Conservation (phyloP, 2,329 filamentous ascomycete species). For the Aspergillus terreus region DNA sequence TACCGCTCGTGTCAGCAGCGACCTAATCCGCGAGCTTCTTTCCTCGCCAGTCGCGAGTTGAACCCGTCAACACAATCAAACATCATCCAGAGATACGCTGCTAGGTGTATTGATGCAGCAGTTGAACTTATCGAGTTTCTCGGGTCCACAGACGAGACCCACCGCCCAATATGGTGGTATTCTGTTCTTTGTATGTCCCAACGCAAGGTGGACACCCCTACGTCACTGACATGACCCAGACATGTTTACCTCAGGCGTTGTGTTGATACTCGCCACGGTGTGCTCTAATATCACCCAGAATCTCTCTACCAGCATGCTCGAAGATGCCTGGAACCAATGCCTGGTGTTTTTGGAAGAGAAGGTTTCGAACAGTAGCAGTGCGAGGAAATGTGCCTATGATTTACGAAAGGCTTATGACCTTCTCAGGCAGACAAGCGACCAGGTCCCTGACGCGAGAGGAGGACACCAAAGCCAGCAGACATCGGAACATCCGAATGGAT, state of each 20-base stretch:
- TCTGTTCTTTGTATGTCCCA: neutral
- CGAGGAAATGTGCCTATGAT: neutral
- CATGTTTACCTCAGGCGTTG: neutral
- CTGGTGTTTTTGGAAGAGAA: neutral
- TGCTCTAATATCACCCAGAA: neutral
- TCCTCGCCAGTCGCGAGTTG: neutral
- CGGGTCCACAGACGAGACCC: neutral
- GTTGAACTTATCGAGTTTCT: neutral
- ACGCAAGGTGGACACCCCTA: neutral
- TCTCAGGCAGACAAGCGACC: neutral
- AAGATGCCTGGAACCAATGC: neutral
- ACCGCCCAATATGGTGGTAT: neutral
- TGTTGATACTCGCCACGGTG: neutral
- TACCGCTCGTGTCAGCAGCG: neutral
- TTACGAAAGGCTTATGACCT: neutral
- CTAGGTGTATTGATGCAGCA: neutral
- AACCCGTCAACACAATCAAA: neutral
- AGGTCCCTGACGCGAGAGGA: neutral
- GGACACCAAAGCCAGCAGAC: neutral
- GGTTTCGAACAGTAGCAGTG: neutral
- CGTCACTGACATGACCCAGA: neutral
- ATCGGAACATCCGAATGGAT: neutral
- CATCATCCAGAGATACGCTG: neutral
- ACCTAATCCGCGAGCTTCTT: neutral
- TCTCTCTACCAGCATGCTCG: neutral